These are phyloP conservation scores for Globisporangium splendens DNA, from an alignment of 352 stramenopile genomes.

Conservation along the genomic window DNA sequence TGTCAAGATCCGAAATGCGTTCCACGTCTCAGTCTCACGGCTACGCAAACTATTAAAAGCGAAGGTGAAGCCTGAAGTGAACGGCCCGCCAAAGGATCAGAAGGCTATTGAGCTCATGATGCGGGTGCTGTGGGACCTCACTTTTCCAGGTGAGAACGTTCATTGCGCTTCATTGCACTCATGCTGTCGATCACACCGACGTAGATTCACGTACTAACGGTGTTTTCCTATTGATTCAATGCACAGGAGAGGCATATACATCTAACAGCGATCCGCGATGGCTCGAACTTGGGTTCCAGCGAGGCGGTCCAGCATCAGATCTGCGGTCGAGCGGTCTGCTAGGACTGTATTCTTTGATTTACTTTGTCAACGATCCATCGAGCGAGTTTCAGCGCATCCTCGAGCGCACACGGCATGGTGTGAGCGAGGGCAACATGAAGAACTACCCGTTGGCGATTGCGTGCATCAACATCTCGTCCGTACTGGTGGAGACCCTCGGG, in stretches of 20 bases:
- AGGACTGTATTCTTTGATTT: slow-evolving; percentile 82
- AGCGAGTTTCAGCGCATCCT: slow-evolving; percentile 69
- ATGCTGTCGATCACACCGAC: not conserved
- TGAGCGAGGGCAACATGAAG: slow-evolving; percentile 86
- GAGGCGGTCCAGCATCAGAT: slow-evolving; percentile 77
- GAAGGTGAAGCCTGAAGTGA: slow-evolving; percentile 73
- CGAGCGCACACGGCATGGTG: slow-evolving; percentile 68
- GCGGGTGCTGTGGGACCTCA: slow-evolving; percentile 55
- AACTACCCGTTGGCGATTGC: slow-evolving; percentile 86
- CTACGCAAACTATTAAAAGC: slow-evolving; percentile 76
- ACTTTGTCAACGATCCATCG: slow-evolving; percentile 70
- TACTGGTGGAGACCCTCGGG: slow-evolving; percentile 73
- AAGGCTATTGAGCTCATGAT: slow-evolving; percentile 82
- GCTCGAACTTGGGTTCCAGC: slow-evolving; percentile 82
- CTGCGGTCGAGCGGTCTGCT: slow-evolving; percentile 78
- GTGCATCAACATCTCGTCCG: slow-evolving; percentile 78
- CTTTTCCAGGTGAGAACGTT: slow-evolving; percentile 33
- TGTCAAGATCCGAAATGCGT: slow-evolving; percentile 62
- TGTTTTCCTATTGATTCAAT: not conserved
- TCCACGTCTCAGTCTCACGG: slow-evolving; percentile 59
- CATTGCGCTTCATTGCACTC: not conserved
- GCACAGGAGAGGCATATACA: slow-evolving; percentile 42
- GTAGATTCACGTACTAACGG: not conserved
- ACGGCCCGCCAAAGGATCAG: slow-evolving; percentile 62
- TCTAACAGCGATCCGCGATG: slow-evolving; percentile 74